Percentiles rank a stretch among this genome's conserved stretches.
Evolutionary conservation across 108 stramenopile genomes (phyloP).

Genomic region (Skeletonema tropicum): DNA sequence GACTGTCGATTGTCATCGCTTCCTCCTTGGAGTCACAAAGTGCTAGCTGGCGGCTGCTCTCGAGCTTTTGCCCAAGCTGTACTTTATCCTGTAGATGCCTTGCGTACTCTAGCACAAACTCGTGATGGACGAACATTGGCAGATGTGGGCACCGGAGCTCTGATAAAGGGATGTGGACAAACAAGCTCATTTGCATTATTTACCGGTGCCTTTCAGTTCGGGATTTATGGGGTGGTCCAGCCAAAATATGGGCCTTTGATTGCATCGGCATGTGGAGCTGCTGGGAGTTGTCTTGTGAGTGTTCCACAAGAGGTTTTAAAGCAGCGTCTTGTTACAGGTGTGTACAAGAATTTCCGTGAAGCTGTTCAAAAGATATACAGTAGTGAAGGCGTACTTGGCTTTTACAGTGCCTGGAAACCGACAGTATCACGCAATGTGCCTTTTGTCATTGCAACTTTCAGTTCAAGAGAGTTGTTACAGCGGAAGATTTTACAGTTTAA

Average conservation of each 20-base stretch:
- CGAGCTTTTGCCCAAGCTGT: constrained; percentile 58
- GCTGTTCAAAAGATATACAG: constrained; percentile 56
- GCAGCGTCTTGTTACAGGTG: constrained; percentile 68
- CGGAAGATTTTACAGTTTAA: constrained; percentile 19
- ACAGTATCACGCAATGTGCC: constrained; percentile 74
- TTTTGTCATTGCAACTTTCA: constrained; percentile 69
- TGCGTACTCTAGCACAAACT: constrained; percentile 74
- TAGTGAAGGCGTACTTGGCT: constrained; percentile 61
- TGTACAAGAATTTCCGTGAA: constrained; percentile 64
- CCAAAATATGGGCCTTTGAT: constrained; percentile 43
- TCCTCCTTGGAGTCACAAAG: constrained; percentile 19
- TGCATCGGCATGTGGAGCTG: constrained; percentile 53
- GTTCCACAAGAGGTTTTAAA: constrained; percentile 81
- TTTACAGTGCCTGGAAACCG: constrained; percentile 67
- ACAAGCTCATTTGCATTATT: constrained; percentile 69
- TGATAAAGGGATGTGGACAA: constrained; percentile 58
- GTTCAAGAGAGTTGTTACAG: constrained; percentile 48
- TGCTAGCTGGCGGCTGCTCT: constrained; percentile 60
- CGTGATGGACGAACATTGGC: constrained; percentile 61
- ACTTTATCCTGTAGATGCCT: constrained; percentile 73
- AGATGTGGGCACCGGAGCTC: constrained; percentile 50
- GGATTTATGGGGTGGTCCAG: constrained; percentile 46
- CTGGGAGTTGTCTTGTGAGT: constrained; percentile 59
- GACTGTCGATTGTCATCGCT: not conserved
- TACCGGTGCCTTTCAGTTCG: constrained; percentile 69